Base-by-base conservation (phyloP, 305 asterid species). In the Fraxinus latifolia region DNA sequence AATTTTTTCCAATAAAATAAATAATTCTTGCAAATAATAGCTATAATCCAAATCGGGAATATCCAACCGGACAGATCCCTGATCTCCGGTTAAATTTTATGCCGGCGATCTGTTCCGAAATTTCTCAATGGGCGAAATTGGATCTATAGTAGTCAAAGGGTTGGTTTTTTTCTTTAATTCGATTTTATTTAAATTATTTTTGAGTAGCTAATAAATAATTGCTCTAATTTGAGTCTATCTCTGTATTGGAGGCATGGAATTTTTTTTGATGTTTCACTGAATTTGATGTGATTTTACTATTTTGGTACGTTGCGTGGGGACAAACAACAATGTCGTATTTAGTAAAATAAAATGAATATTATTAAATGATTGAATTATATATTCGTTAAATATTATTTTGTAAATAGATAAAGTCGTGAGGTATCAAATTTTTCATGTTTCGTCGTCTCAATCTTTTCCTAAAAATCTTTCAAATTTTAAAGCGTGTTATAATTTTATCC, bases 61-160 rank as follows among this genome's bases (percentile, higher is more conserved):
- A 32, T 68, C 76, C 76, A 70, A 32, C 76, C 25, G 42, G 44
- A 70, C 76, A 70, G 89, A 85, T 88, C 86, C 85, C 89, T 44
- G 79, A 72, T 76, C 77, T 74, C 74, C 31, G 80, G 78, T 82
- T 79, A 83, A 83, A 83, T 77, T 82, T 79, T 21, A 81, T 60
- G 80, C 80, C 78, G 79, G 84, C 85, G 89, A 86, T 82, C 81
- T 60, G 85, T 68, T 70, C 75, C 37, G 21, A 31, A 70, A 31
- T 25, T 25, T 11, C 44, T 31, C 42, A 31, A 5, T 7, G 9
- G 25, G 25, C 2, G 76, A 70, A 68, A 32, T 31, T 70, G 76
- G 76, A 70, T 31, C 76, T 70, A 70, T 32, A 32, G 25, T 37
- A 15, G 42, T 70, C 44, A 19, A 15, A 29, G 11, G 42, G 5